These are phyloP conservation scores for Phytophthora cactorum DNA, from an alignment of 352 stramenopile species.

Conservation along the genomic window DNA sequence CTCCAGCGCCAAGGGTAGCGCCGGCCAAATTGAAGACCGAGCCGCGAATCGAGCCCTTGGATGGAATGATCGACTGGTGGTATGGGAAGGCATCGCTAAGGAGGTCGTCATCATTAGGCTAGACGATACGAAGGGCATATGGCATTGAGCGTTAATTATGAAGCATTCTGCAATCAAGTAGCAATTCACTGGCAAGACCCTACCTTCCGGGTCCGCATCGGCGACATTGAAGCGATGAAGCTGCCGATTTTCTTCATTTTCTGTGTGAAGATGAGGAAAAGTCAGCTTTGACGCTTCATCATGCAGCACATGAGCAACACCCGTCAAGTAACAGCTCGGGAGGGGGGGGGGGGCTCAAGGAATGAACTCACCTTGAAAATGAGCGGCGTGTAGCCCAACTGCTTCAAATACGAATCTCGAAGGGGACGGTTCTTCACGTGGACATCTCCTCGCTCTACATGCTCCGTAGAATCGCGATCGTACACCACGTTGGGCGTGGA, in stretches of 20 bases:
- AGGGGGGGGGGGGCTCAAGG: background rate
- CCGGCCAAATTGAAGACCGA: conserved; percentile 88
- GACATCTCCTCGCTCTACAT: conserved; percentile 20
- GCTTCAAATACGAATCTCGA: conserved; percentile 75
- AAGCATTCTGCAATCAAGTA: background rate
- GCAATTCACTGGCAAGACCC: background rate
- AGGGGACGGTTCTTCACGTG: conserved; percentile 45
- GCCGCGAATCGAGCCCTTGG: conserved; percentile 82
- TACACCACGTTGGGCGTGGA: conserved; percentile 23
- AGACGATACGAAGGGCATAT: background rate
- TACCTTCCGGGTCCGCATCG: conserved; percentile 57
- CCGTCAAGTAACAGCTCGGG: conserved; percentile 3
- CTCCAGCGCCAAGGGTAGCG: conserved; percentile 78
- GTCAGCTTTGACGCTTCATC: conserved; percentile 3
- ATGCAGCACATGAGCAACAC: conserved; percentile 1
- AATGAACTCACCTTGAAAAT: conserved; percentile 69
- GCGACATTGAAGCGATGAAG: conserved; percentile 77
- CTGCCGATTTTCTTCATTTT: conserved; percentile 77
- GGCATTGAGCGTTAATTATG: conserved; percentile 5
- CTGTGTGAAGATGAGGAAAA: conserved; percentile 22
- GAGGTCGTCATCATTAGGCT: conserved; percentile 50
- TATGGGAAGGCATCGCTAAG: conserved; percentile 73
- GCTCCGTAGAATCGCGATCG: conserved; percentile 13
- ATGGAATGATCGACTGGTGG: conserved; percentile 81
- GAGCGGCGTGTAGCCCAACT: conserved; percentile 81